A percentile compares a stretch with the other conserved stretches of the same genome.
phyloP scores from a whole-genome alignment of 305 asterid genomes.

The Caryopteris hybrid region DNA sequence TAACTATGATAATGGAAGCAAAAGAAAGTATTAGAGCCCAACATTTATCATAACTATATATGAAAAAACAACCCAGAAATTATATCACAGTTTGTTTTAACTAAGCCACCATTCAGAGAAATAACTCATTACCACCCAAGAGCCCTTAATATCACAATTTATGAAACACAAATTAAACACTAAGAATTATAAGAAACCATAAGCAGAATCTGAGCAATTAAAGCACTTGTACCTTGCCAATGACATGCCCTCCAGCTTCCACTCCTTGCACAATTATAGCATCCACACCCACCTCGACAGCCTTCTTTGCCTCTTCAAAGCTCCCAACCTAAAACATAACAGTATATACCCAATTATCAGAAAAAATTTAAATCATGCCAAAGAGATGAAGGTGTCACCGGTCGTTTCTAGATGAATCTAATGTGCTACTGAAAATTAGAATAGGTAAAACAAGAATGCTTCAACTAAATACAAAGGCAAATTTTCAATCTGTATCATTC shows the following conservation, averaged over 20 bases:
- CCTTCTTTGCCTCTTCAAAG: constrained; percentile 69
- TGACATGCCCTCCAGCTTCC: constrained; percentile 95
- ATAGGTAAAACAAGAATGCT: not conserved
- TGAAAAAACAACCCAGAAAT: not conserved
- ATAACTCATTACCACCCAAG: not conserved
- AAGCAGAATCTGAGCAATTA: not conserved
- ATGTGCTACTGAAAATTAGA: not conserved
- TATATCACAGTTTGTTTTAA: not conserved
- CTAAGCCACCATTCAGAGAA: not conserved
- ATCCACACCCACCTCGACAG: constrained; percentile 72
- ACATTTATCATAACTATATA: too few species aligned
- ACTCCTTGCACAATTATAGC: constrained; percentile 85
- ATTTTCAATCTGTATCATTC: not conserved
- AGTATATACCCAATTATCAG: not conserved
- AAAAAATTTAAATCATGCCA: not conserved
- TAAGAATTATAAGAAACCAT: not conserved
- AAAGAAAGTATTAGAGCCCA: too few species aligned
- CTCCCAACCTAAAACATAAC: constrained; percentile 59
- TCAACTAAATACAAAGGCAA: not conserved
- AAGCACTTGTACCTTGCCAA: constrained; percentile 60
- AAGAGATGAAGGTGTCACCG: not conserved
- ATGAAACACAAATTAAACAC: not conserved
- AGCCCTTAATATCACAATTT: not conserved
- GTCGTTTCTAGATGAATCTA: not conserved
- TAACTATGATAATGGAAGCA: not conserved